A percentile compares a stretch with the other conserved stretches of the same genome.
Conservation (phyloP, 2,329 filamentous ascomycete genomes). For the Lecanicillium sp. region DNA sequence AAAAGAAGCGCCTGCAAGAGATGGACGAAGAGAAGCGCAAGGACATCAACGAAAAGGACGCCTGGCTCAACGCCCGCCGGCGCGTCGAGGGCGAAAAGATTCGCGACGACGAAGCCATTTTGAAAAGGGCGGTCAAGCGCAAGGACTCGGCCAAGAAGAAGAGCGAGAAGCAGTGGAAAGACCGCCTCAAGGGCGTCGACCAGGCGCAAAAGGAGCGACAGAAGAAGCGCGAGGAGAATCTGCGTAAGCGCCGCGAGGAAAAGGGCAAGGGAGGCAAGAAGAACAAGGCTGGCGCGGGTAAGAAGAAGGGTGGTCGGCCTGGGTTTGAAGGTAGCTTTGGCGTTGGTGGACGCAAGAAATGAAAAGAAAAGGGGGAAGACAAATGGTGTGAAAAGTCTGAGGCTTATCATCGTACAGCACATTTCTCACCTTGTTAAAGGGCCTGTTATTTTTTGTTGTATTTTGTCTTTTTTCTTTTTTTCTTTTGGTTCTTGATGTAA, state of each 20-base stretch:
- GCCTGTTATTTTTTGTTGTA: no score
- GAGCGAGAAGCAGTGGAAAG: constrained; percentile 81
- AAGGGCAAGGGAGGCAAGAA: constrained; percentile 58
- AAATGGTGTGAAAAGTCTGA: no score
- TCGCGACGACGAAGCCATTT: constrained; percentile 71
- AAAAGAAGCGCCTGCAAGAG: constrained; percentile 67
- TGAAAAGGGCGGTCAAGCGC: constrained; percentile 93
- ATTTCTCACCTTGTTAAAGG: no score
- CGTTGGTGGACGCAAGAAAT: constrained; percentile 42
- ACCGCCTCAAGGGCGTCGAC: constrained; percentile 62
- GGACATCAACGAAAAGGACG: constrained; percentile 86
- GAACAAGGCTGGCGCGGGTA: constrained; percentile 32
- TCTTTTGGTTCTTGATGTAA: no score
- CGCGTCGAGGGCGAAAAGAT: constrained; percentile 84
- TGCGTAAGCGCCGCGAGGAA: constrained; percentile 65
- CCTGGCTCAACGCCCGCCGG: constrained; percentile 86
- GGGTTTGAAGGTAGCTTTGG: constrained; percentile 64
- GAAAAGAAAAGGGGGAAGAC: constrained; percentile 11
- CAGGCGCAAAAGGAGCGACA: constrained; percentile 72
- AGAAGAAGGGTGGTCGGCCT: constrained; percentile 46
- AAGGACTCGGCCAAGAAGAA: constrained; percentile 86
- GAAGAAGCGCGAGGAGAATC: constrained; percentile 73
- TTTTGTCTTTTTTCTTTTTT: no score
- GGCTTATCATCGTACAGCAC: no score
- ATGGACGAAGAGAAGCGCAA: constrained; percentile 74